phyloP scores from a whole-genome alignment of 2,329 filamentous ascomycete genomes.

The Tolypocladium tropicale region DNA sequence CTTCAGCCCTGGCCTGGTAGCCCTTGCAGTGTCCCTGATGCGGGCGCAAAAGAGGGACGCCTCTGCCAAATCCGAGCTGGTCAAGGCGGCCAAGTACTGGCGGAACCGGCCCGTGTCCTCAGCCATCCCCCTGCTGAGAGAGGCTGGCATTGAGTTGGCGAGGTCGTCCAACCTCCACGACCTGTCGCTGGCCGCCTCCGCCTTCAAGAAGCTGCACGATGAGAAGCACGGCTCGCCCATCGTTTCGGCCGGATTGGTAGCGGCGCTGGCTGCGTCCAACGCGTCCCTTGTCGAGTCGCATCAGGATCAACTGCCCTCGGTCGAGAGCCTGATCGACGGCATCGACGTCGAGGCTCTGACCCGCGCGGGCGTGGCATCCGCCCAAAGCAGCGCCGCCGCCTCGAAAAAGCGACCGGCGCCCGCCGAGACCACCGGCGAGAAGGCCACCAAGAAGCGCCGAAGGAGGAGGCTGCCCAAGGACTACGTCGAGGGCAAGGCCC shows the following conservation, averaged over 20 bases:
- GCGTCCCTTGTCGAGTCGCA: conserved; percentile 44
- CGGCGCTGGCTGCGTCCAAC: conserved; percentile 59
- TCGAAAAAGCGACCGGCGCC: conserved; percentile 38
- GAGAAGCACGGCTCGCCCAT: conserved; percentile 57
- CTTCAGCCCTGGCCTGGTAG: conserved; percentile 76
- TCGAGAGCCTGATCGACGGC: conserved; percentile 49
- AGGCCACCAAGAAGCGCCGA: conserved; percentile 45
- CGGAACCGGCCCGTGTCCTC: conserved; percentile 38
- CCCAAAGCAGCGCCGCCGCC: conserved; percentile 22
- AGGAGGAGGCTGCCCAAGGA: conserved; percentile 59
- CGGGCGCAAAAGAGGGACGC: conserved; percentile 61
- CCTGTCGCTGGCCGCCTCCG: conserved; percentile 58
- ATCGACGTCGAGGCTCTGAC: conserved; percentile 55
- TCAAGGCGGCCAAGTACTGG: conserved; percentile 77
- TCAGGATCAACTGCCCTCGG: conserved; percentile 46
- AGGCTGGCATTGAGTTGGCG: conserved; percentile 74
- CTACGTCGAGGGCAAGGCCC: conserved; percentile 65
- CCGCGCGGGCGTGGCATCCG: conserved; percentile 47
- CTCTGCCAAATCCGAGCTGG: conserved; percentile 62
- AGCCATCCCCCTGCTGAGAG: conserved; percentile 59
- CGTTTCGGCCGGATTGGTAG: conserved; percentile 75
- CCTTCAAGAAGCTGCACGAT: conserved; percentile 63
- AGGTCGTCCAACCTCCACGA: conserved; percentile 63
- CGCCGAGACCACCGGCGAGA: conserved; percentile 24
- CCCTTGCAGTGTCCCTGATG: conserved; percentile 70